A percentile compares a stretch with the other conserved stretches of the same genome.
These are phyloP conservation scores for Ophiocordyceps australis DNA, from an alignment of 2,329 filamentous ascomycete species.

Conservation along the genomic window DNA sequence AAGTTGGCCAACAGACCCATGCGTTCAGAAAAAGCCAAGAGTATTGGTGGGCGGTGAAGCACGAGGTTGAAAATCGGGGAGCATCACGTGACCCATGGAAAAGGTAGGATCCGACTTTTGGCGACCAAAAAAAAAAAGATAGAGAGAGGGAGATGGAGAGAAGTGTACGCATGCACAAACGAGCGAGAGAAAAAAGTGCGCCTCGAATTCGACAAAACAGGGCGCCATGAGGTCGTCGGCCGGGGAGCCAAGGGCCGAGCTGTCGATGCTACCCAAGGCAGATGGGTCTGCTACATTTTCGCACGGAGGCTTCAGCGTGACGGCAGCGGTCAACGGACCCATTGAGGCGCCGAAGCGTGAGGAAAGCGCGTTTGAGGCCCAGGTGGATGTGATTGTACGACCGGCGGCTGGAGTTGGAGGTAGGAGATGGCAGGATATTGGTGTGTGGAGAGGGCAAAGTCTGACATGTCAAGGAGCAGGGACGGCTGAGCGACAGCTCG, in stretches of 20 bases:
- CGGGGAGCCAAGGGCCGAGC: slow-evolving; percentile 28
- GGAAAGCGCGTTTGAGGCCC: slow-evolving; percentile 79
- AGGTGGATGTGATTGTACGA: slow-evolving; percentile 77
- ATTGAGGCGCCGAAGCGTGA: slow-evolving; percentile 80
- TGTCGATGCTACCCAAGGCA: slow-evolving; percentile 47
- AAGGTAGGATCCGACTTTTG: too few species aligned
- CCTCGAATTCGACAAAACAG: too few species aligned
- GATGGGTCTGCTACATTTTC: slow-evolving; percentile 71
- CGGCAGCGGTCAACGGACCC: slow-evolving; percentile 80
- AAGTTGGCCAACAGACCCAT: too few species aligned
- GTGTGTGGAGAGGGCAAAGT: too few species aligned
- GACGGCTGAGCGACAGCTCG: slow-evolving; percentile 65
- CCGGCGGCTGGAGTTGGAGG: slow-evolving; percentile 73
- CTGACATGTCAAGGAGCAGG: slow-evolving; percentile 20
- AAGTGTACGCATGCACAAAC: too few species aligned
- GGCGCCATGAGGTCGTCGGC: slow-evolving; percentile 28
- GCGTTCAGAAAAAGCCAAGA: too few species aligned
- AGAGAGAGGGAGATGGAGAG: too few species aligned
- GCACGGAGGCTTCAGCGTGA: slow-evolving; percentile 58
- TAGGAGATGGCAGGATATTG: slow-evolving; percentile 15
- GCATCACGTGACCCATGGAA: too few species aligned
- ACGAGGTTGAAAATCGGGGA: too few species aligned
- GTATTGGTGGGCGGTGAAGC: too few species aligned
- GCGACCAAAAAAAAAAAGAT: too few species aligned
- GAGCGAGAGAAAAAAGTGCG: too few species aligned